These are phyloP conservation scores for Crithidia thermophila DNA, from an alignment of 208 protist species.

Conservation along the genomic window DNA sequence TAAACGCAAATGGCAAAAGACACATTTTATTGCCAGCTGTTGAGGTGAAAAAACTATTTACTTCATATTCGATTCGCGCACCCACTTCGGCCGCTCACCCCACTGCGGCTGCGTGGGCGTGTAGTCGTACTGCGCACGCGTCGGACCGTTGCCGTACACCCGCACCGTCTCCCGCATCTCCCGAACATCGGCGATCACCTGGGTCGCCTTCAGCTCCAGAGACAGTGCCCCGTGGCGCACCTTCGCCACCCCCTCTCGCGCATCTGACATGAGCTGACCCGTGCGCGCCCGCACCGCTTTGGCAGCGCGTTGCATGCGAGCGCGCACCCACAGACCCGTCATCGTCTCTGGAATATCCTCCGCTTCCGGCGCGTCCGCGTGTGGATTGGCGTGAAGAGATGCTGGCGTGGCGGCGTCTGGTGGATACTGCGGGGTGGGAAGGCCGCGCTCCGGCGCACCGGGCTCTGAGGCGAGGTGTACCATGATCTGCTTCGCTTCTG, in stretches of 20 bases:
- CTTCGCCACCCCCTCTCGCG: neutral
- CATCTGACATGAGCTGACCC: neutral
- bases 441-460: neutral
- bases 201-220: neutral
- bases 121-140: conserved; percentile 23
- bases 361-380: neutral
- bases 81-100: conserved; percentile 14
- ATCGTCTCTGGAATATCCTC: neutral
- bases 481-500: neutral
- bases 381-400: neutral
- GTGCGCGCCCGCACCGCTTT: neutral
- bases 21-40: no score
- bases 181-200: neutral
- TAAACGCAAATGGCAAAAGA: no score
- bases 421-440: neutral
- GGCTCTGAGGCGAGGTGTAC: neutral
- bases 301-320: neutral
- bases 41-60: neutral
- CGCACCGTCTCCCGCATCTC: neutral
- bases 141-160: conserved; percentile 1
- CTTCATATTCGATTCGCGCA: neutral
- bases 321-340: conserved; percentile 2
- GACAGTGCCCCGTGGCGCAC: neutral
- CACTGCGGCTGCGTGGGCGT: conserved; percentile 32
- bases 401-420: neutral